These are phyloP conservation scores for Suillus spraguei DNA, from an alignment of 768 basidiomycete genomes.

Conservation along the genomic window DNA sequence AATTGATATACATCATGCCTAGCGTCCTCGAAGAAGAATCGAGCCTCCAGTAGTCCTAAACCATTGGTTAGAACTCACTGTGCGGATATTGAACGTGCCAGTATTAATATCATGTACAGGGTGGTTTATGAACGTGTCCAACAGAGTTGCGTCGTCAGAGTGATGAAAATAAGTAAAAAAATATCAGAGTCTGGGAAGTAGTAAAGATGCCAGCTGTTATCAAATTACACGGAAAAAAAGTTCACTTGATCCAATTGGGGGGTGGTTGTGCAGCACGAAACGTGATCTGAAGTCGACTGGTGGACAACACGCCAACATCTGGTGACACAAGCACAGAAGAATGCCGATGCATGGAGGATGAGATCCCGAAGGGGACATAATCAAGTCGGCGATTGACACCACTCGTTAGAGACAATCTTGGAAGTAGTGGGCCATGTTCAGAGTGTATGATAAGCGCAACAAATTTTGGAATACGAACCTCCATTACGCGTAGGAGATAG, in stretches of 20 bases:
- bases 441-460: not conserved
- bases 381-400: not conserved
- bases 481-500: not conserved
- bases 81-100: not conserved
- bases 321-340: not conserved
- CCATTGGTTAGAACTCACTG: no score
- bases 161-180: not conserved
- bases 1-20: not conserved
- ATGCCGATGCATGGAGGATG: not conserved
- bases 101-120: no score
- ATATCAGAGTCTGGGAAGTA: conserved; percentile 1
- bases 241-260: not conserved
- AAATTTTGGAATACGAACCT: not conserved
- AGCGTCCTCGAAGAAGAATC: not conserved
- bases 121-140: not conserved
- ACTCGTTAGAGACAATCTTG: not conserved
- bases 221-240: not conserved
- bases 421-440: not conserved
- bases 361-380: not conserved
- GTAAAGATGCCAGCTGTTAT: not conserved
- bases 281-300: not conserved
- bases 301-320: not conserved
- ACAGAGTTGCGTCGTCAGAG: not conserved
- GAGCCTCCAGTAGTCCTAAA: no score
- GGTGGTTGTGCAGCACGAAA: not conserved